Base-by-base conservation (phyloP, 2,329 filamentous ascomycete genomes). In the Penicillium italicum region DNA sequence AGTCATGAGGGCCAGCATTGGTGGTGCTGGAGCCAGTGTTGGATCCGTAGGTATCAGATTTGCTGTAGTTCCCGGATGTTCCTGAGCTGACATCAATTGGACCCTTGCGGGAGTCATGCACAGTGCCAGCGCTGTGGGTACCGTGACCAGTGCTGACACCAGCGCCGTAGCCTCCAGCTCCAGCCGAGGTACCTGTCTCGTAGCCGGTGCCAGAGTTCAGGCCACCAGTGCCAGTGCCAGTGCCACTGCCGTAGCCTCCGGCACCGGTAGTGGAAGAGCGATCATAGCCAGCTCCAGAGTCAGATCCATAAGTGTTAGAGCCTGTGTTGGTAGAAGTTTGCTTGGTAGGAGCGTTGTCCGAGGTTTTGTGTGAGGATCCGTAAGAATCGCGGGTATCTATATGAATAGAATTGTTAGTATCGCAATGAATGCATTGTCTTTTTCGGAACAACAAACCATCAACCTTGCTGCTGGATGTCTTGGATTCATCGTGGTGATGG, bases 1-100 rank as follows among this genome's bases (percentile, higher is more conserved):
- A 75, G 51, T 61, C 62, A 65, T 82, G 76, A 10, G 76, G 73
- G 6, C 79, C 79, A 34, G 60, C 52, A 46, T 56, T 58, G 31
- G 43, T 41, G 5, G 40, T 47, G 28, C 37, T 37, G 10, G 62
- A 57, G 10, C 56, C 60, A 20, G 53, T 31, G 44, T 50, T 44
- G 45, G 50, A 26, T n/a, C n/a, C n/a, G n/a, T 22, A 40, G 12
- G 7, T 40, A 16, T 40, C 37, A 22, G 20, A 40, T 22, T 40
- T 40, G 37, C 37, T n/a, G n/a, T 56, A 53, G 28, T 42, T 46
- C 12, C 41, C 53, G 4, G 57, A 40, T 12, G 24, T 20, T 28
- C n/a, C 37, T 10, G 50, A n/a, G 22, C 42, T 36, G 14, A 33
- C 28, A 37, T 47, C 31, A 24, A 51, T 47, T n/a, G 28, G 36